Evolutionary conservation across 148 eudicot genomes (phyloP), one percentile per base, ranked within the genome.

Genomic region (Drosera capensis): DNA sequence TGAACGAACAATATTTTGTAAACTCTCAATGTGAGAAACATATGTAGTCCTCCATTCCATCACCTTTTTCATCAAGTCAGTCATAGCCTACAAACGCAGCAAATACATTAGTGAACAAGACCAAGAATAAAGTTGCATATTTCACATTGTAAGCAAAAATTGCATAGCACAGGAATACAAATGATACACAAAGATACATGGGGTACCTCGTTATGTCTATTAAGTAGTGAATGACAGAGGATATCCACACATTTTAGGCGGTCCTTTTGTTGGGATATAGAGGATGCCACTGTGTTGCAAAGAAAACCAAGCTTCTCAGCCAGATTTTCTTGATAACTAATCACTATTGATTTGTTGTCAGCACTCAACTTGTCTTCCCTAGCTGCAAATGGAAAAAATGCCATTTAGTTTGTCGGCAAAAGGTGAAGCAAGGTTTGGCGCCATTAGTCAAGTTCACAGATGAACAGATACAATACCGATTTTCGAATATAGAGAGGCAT

Each of bases 1-100:
- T 74, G 81, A 46, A 12, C 88, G 74, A 37, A 80, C 93, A 34
- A 90, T 93, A 75, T 90, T 80, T 71, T 80, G 85, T 44, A 90
- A 44, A 29, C 84, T 84, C 60, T 90, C 99, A 49, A 85, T 68
- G 46, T 90, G 93, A 43, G 99, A 90, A 35, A 78, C 47, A 59
- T 71, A 82, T 53, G 81, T 49, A 3, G 65, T 57, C 62, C 71
- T 66, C 5, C 87, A 73, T 68, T 76, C 64, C 56, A 54, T 54
- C 49, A 76, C 64, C 64, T 85, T 84, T 60, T 71, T 76, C 86
- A 80, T 85, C 51, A 90, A 47, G 23, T 78, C 80, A 26, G 45
- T 51, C 37, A 72, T 48, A 45, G 82, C 88, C 99, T 90, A 45
- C 46, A 34, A 38, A 8, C 12, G 50, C 26, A 43, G 8, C 22